Conservation (phyloP, 495 filamentous ascomycete genomes). For the Alectoria sarmentosa region DNA sequence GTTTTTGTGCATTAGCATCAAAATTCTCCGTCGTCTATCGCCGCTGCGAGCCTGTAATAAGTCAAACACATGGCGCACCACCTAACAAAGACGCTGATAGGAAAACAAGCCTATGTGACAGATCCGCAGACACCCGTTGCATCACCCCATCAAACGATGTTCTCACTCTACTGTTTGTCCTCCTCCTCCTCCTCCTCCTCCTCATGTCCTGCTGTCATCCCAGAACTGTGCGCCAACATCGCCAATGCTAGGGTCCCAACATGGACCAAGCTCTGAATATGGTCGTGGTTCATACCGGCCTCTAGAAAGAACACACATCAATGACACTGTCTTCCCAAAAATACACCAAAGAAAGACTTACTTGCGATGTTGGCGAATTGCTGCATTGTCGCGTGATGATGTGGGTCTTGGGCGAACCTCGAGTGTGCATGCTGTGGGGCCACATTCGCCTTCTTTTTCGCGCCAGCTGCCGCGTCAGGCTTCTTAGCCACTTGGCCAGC, state of each 20-base stretch:
- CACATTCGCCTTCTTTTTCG: not conserved
- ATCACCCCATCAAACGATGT: not conserved
- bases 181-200: not conserved
- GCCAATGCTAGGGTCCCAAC: not conserved
- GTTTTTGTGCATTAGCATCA: not conserved
- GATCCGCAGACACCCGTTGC: not conserved
- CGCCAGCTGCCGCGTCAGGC: not conserved
- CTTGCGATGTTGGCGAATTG: not conserved
- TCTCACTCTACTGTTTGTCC: not conserved
- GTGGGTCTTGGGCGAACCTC: not conserved
- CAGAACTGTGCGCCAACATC: not conserved
- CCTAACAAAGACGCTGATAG: not conserved
- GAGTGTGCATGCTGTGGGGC: not conserved
- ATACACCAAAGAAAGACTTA: too few relatives aligned
- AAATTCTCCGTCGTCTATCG: not conserved
- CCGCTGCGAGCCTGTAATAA: not conserved
- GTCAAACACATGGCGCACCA: too few relatives aligned
- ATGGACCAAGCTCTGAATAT: conserved; percentile 17
- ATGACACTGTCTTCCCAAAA: not conserved
- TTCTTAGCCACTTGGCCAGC: not conserved
- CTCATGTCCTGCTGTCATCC: not conserved
- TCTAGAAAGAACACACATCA: conserved; percentile 9
- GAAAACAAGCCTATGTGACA: not conserved
- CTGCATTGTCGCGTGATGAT: not conserved
- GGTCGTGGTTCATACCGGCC: not conserved